Conservation (phyloP, 202 grass and related monocot genomes). For the Eragrostis tef region DNA sequence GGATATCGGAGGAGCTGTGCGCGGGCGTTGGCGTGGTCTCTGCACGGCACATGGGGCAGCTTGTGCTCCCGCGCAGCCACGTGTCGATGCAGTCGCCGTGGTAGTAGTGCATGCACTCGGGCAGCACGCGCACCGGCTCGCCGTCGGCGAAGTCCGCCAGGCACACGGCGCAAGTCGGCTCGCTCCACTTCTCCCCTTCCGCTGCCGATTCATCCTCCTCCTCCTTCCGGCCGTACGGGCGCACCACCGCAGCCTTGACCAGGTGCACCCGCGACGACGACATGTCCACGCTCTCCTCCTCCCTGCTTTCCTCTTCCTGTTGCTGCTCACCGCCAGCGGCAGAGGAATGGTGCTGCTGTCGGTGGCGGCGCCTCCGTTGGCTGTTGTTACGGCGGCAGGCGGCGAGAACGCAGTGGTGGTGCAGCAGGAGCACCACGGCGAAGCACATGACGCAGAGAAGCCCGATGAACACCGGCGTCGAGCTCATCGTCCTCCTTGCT, state of each 20-base stretch:
- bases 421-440: constrained; percentile 16
- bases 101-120: constrained; percentile 68
- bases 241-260: constrained; percentile 32
- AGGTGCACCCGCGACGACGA: constrained; percentile 45
- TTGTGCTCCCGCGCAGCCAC: constrained; percentile 57
- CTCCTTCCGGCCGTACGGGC: constrained; percentile 38
- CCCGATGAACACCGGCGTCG: constrained; percentile 53
- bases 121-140: constrained; percentile 54
- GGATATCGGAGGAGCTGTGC: constrained; percentile 10
- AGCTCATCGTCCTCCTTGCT: not conserved
- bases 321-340: not conserved
- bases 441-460: constrained; percentile 43
- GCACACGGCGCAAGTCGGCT: constrained; percentile 62
- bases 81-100: constrained; percentile 68
- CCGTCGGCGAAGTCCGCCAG: constrained; percentile 61
- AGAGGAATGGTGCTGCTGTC: not conserved
- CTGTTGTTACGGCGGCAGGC: constrained; percentile 21
- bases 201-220: constrained; percentile 26
- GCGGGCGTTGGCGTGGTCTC: constrained; percentile 48
- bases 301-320: not conserved
- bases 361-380: not conserved
- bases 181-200: constrained; percentile 41
- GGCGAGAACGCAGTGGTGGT: constrained; percentile 49
- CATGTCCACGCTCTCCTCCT: not conserved
- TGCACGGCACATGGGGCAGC: constrained; percentile 66